These are phyloP conservation scores for Fusarium sublunatum DNA, from an alignment of 2,329 filamentous ascomycete species.

Conservation along the genomic window DNA sequence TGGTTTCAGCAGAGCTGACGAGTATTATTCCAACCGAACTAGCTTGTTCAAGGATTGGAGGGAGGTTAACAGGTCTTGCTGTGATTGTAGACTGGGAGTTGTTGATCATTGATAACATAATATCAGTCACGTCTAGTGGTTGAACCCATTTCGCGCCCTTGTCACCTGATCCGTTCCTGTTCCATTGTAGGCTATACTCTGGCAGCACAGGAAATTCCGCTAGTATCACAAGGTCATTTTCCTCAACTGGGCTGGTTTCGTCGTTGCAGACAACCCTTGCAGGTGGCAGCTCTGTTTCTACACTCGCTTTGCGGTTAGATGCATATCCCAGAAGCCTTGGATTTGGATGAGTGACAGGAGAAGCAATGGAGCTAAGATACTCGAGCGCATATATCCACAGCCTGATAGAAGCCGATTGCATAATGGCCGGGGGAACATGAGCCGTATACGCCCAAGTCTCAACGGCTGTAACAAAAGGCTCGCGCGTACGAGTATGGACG, in stretches of 20 bases:
- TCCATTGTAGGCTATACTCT: no score
- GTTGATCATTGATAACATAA: neutral
- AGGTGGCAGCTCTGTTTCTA: slow-evolving; percentile 9
- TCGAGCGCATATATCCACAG: neutral
- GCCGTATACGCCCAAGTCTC: slow-evolving; percentile 22
- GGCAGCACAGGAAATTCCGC: no score
- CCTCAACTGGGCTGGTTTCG: no score
- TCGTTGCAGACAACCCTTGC: slow-evolving; percentile 4
- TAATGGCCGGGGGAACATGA: slow-evolving; percentile 1
- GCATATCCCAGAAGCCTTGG: neutral
- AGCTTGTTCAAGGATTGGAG: neutral
- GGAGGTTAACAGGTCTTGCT: neutral
- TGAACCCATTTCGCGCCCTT: no score
- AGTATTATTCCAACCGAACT: neutral
- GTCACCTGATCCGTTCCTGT: no score
- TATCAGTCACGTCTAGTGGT: no score
- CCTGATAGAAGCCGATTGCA: slow-evolving; percentile 8
- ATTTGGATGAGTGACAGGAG: neutral
- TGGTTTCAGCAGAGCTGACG: neutral
- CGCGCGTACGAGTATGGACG: no score
- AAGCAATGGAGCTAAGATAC: neutral
- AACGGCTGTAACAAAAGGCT: no score
- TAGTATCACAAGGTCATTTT: no score
- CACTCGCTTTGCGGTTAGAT: neutral
- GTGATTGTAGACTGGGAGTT: neutral